A percentile compares a stretch with the other conserved stretches of the same genome.
These are phyloP conservation scores for Kockiozyma suomiensis DNA, from an alignment of 805 yeast genomes.

Conservation along the genomic window DNA sequence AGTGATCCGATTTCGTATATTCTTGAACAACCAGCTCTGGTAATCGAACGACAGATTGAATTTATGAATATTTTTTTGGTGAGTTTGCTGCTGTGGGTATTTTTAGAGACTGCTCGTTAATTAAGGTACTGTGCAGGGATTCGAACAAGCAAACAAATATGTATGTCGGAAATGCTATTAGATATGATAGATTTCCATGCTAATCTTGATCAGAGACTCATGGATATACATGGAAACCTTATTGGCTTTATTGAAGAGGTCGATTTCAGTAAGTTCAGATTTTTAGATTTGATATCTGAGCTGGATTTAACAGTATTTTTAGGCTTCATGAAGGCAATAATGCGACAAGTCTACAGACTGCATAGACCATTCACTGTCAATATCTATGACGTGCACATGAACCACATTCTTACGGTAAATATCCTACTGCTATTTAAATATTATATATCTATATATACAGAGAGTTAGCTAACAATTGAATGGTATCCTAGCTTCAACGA, in stretches of 20 bases:
- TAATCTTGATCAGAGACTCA: constrained; percentile 45
- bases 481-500: constrained; percentile 66
- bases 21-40: constrained; percentile 77
- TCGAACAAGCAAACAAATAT: constrained; percentile 87
- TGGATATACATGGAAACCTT: constrained; percentile 71
- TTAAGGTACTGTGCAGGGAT: constrained; percentile 50
- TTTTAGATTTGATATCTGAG: too few relatives aligned
- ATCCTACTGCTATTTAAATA: neutral
- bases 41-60: constrained; percentile 86
- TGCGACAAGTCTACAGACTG: constrained; percentile 78
- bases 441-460: neutral
- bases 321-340: constrained; percentile 58
- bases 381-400: constrained; percentile 43
- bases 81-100: too few relatives aligned
- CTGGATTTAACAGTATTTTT: neutral
- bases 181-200: too few relatives aligned
- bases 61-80: constrained; percentile 74
- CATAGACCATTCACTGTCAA: constrained; percentile 70
- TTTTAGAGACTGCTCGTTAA: too few relatives aligned
- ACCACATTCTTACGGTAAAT: constrained; percentile 42
- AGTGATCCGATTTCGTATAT: constrained; percentile 62
- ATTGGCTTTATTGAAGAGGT: constrained; percentile 83
- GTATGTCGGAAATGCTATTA: too few relatives aligned
- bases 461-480: too few relatives aligned
- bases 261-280: constrained; percentile 55